Percentiles rank a stretch among this genome's conserved stretches.
Evolutionary conservation across 1,139 yeast genomes (phyloP).

Genomic region (Scheffersomyces illinoinensis): DNA sequence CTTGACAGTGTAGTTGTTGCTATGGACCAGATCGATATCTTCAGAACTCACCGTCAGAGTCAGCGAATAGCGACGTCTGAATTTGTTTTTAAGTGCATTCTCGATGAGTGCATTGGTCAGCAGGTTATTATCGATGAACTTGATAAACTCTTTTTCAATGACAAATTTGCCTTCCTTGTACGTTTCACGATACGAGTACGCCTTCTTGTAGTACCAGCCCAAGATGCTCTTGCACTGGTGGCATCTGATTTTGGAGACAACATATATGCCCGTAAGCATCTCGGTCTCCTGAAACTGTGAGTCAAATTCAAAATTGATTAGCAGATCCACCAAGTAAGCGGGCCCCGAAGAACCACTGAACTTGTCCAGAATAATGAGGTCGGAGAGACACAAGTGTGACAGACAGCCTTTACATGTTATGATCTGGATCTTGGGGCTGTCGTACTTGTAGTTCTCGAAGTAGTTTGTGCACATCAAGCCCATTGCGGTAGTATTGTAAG

Average conservation of each 20-base stretch:
- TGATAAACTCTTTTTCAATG: conserved; percentile 50
- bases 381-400: conserved; percentile 51
- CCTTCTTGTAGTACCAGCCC: conserved; percentile 79
- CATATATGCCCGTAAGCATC: conserved; percentile 74
- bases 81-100: conserved; percentile 28
- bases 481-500: conserved; percentile 25
- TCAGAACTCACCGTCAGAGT: not conserved
- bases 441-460: conserved; percentile 36
- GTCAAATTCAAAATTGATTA: conserved; percentile 43
- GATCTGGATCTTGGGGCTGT: conserved; percentile 38
- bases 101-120: conserved; percentile 23
- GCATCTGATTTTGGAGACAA: conserved; percentile 65
- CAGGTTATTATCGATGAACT: conserved; percentile 14
- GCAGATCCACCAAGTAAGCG: conserved; percentile 51
- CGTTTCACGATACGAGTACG: conserved; percentile 54
- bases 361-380: conserved; percentile 48
- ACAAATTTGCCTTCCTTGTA: conserved; percentile 83
- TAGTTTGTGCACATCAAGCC: conserved; percentile 41
- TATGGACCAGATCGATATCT: not conserved
- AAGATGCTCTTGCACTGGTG: conserved; percentile 60
- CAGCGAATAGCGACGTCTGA: conserved; percentile 21
- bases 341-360: conserved; percentile 55
- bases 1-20: not conserved
- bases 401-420: conserved; percentile 54
- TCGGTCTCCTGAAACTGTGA: conserved; percentile 32